Percentiles rank a stretch among this genome's conserved stretches.
Conservation (phyloP, 2,329 filamentous ascomycete genomes). For the Neopestalotiopsis sp. region DNA sequence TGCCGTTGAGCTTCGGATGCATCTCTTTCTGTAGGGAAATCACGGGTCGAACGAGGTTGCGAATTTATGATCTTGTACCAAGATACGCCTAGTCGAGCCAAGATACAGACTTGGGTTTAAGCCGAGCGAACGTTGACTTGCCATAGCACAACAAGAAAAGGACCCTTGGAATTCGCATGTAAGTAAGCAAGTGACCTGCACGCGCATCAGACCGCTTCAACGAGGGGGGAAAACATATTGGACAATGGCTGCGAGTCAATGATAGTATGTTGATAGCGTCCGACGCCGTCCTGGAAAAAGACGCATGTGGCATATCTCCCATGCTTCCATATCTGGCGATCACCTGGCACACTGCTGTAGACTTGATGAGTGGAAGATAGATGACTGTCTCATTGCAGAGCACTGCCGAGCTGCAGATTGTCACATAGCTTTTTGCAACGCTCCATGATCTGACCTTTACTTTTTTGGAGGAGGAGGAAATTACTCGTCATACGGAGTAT, state of each 20-base stretch:
- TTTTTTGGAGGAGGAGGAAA: background rate
- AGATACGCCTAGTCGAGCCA: too few relatives aligned
- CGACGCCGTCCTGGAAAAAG: too few relatives aligned
- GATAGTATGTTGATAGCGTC: background rate
- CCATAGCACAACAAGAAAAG: too few relatives aligned
- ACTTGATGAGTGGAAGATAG: background rate
- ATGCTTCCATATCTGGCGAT: background rate
- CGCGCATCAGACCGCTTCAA: background rate
- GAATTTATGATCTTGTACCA: background rate
- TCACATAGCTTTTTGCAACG: background rate
- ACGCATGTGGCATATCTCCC: background rate
- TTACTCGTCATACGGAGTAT: conserved; percentile 11
- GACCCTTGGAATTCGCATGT: background rate
- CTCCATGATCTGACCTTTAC: background rate
- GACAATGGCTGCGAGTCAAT: conserved; percentile 12
- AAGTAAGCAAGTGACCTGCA: background rate
- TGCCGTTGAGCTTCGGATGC: too few relatives aligned
- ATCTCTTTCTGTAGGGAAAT: too few relatives aligned
- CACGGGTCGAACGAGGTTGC: too few relatives aligned
- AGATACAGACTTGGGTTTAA: background rate
- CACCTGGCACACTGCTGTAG: background rate
- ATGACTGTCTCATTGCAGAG: background rate
- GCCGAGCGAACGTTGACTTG: too few relatives aligned
- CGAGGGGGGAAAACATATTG: background rate
- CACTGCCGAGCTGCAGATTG: conserved; percentile 12